A percentile compares a stretch with the other conserved stretches of the same genome.
phyloP scores from a whole-genome alignment of 2,329 filamentous ascomycete genomes.

The Aspergillus flavus region DNA sequence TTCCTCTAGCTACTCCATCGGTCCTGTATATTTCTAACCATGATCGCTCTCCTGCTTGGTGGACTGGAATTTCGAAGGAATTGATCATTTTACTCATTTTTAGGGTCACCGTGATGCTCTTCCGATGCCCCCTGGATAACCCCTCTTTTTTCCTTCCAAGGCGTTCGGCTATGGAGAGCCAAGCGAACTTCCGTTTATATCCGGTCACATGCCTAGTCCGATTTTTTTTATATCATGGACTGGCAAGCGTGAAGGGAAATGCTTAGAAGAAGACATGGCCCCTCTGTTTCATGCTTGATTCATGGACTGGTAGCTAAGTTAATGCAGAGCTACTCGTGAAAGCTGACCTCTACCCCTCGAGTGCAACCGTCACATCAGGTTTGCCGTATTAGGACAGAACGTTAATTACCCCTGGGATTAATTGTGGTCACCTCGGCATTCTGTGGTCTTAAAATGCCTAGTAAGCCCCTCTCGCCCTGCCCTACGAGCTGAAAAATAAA shows the following conservation, averaged over 20 bases:
- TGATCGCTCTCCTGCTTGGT: background rate
- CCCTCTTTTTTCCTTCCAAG: background rate
- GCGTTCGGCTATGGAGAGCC: background rate
- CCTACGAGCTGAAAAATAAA: background rate
- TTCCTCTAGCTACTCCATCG: background rate
- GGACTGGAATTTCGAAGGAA: background rate
- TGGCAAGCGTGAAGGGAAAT: background rate
- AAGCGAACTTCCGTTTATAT: background rate
- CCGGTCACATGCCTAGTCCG: background rate
- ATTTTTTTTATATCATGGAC: background rate
- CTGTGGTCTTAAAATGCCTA: background rate
- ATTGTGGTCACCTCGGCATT: background rate
- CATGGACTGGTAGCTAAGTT: background rate
- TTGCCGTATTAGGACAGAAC: background rate
- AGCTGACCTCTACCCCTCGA: background rate
- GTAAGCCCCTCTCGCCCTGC: background rate
- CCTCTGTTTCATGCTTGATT: background rate
- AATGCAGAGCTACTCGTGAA: background rate
- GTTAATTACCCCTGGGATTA: background rate
- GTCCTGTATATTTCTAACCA: background rate
- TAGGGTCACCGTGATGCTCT: background rate
- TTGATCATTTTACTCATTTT: background rate
- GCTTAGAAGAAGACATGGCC: background rate
- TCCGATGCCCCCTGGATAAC: background rate
- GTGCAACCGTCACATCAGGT: background rate